These are phyloP conservation scores for Hortiboletus rubellus DNA, from an alignment of 1,284 basidiomycete genomes.

Conservation along the genomic window DNA sequence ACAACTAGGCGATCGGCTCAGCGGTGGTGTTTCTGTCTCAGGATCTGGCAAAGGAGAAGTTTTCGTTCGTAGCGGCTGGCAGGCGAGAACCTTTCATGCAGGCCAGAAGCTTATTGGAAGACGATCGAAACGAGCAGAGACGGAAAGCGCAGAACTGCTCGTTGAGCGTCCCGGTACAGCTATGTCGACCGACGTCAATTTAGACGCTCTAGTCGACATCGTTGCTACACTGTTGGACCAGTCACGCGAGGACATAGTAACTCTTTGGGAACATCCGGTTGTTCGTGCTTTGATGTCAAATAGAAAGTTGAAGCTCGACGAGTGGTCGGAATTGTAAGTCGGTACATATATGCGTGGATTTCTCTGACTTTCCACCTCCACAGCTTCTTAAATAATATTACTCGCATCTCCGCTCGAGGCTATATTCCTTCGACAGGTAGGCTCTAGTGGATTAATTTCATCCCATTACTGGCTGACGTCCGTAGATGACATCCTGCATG, in stretches of 20 bases:
- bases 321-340: slow-evolving; percentile 81
- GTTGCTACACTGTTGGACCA: slow-evolving; percentile 57
- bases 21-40: slow-evolving; percentile 67
- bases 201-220: slow-evolving; percentile 59
- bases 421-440: slow-evolving; percentile 74
- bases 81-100: slow-evolving; percentile 60
- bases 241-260: slow-evolving; percentile 60
- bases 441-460: slow-evolving; percentile 3
- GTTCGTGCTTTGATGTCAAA: slow-evolving; percentile 66
- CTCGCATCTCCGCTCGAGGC: slow-evolving; percentile 61
- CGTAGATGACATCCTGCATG: slow-evolving; percentile 80
- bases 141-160: slow-evolving; percentile 10
- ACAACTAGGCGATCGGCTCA: slow-evolving; percentile 66
- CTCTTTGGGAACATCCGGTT: slow-evolving; percentile 68
- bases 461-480: not conserved
- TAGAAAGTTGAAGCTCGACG: slow-evolving; percentile 72
- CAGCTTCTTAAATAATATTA: slow-evolving; percentile 74
- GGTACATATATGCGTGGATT: slow-evolving; percentile 22
- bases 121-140: slow-evolving; percentile 24
- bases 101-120: slow-evolving; percentile 35
- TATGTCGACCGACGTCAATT: slow-evolving; percentile 28
- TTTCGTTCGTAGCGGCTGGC: slow-evolving; percentile 78
- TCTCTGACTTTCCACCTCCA: slow-evolving; percentile 8
- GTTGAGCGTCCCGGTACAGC: slow-evolving; percentile 29
- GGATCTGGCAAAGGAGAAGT: slow-evolving; percentile 71